Evolutionary conservation across 768 basidiomycete genomes (phyloP).

Genomic region (Albatrellus ellisii): DNA sequence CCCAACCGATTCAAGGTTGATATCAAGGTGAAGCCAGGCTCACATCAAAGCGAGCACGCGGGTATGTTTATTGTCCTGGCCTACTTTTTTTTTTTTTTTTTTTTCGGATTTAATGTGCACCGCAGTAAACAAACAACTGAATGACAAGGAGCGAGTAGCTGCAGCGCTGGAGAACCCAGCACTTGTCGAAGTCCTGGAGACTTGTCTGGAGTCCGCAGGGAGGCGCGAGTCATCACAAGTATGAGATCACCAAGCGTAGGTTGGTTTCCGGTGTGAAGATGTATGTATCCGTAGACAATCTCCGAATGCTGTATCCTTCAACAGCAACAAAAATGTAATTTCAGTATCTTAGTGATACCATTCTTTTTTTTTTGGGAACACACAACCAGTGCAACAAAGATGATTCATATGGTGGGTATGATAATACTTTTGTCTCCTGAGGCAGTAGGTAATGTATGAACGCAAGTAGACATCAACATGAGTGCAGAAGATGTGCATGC

Average conservation of each 20-base stretch:
- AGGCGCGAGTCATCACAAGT: constrained; percentile 1
- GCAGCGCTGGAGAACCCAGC: constrained; percentile 91
- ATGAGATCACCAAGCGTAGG: background rate
- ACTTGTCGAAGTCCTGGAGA: constrained; percentile 79
- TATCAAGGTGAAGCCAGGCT: constrained; percentile 85
- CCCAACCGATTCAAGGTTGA: constrained; percentile 93
- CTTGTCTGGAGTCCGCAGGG: constrained; percentile 33
- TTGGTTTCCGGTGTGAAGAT: background rate
- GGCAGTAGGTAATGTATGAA: no score
- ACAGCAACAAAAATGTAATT: background rate
- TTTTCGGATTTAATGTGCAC: background rate
- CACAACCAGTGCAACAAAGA: no score
- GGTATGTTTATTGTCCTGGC: constrained; percentile 31
- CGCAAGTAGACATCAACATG: no score
- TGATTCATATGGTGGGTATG: no score
- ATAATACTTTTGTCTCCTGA: no score
- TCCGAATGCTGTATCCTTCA: background rate
- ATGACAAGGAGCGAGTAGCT: constrained; percentile 97
- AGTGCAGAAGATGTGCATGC: no score
- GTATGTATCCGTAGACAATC: background rate
- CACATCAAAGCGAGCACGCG: constrained; percentile 89
- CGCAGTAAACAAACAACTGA: constrained; percentile 93
- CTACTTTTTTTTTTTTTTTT: background rate
- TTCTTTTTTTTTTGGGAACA: no score
- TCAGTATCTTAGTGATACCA: no score